Evolutionary conservation across 1,139 yeast species (phyloP).

Genomic region (Eremothecium gossypii): DNA sequence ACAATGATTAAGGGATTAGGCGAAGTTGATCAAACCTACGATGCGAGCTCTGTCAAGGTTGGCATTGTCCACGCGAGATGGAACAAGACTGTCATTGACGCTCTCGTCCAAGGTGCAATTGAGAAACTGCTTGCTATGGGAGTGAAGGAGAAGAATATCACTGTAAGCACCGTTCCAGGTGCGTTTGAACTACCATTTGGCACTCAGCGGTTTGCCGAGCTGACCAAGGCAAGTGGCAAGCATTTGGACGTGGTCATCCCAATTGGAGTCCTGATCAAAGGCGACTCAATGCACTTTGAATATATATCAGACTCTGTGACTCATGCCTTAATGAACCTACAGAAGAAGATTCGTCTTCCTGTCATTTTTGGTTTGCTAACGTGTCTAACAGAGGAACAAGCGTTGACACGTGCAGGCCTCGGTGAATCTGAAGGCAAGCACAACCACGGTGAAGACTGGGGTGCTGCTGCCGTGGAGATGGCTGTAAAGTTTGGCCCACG

Average conservation of each 20-base stretch:
- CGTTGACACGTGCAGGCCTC: conserved; percentile 87
- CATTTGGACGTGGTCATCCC: conserved; percentile 83
- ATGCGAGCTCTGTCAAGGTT: conserved; percentile 57
- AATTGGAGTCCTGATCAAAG: conserved; percentile 90
- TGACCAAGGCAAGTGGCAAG: conserved; percentile 36
- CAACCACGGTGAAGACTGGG: conserved; percentile 98
- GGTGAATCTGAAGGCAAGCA: conserved; percentile 58
- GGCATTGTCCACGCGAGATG: conserved; percentile 95
- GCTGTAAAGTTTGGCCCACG: conserved; percentile 40
- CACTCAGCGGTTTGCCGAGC: conserved; percentile 44
- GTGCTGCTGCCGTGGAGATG: conserved; percentile 99
- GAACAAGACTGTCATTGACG: conserved; percentile 71
- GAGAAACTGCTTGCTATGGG: conserved; percentile 51
- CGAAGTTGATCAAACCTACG: conserved; percentile 57
- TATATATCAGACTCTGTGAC: conserved; percentile 90
- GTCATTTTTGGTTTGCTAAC: conserved; percentile 90
- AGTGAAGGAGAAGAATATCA: conserved; percentile 67
- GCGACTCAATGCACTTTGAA: conserved; percentile 96
- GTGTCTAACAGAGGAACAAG: conserved; percentile 90
- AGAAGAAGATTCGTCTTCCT: conserved; percentile 62
- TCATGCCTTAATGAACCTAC: conserved; percentile 75
- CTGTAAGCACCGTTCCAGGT: conserved; percentile 84
- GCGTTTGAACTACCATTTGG: conserved; percentile 89
- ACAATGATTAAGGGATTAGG: conserved; percentile 85
- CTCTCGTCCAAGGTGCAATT: conserved; percentile 72